Base-by-base conservation (phyloP, 1,284 basidiomycete genomes). In the Testicularia cyperi region DNA sequence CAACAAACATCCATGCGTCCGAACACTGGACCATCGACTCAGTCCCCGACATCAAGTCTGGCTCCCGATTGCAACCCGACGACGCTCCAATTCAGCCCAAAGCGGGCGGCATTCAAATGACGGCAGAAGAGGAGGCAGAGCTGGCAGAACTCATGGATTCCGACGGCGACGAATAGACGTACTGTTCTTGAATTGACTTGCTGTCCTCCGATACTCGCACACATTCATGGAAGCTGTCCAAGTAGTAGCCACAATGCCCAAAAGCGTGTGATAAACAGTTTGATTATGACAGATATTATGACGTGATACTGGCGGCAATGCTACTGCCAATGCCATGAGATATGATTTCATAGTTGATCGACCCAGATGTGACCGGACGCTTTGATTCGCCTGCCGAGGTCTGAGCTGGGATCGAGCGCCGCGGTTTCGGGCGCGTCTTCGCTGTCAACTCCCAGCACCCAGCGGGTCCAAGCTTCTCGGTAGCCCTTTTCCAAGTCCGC, bases 401-500 rank as follows among this genome's bases (percentile, higher is more conserved):
- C 26, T 18, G 24, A 21, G 7, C 18, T 25, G 4, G 14, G 6
- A 28, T 37, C 41, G 21, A 63, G 37, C 2, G 21, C 36, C 5
- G 57, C 54, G 76, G 75, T 79, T 54, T 80, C 80, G 34, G 70
- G 72, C 34, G 72, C 76, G 35, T 75, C 75, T 63, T 80, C 80
- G 24, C 70, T 77, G 61, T 82, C 83, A 18, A 80, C 79, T 3
- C 83, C 83, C 10, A 75, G 70, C 5, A 82, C 83, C 81, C 82
- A 85, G 28, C 83, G 78, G 25, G 74, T 72, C 83, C 84, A 85
- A 0, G 82, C 83, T 33, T 80, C 80, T 24, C 55, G 49, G 43
- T 80, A 80, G 0, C 79, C 82, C 55, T 80, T 80, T 70, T 85
- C 84, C 31, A 84, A 58, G 51, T 83, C 83, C 23, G 74, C 66